Conservation (phyloP, 805 yeast genomes). For the Pichia scutulata region DNA sequence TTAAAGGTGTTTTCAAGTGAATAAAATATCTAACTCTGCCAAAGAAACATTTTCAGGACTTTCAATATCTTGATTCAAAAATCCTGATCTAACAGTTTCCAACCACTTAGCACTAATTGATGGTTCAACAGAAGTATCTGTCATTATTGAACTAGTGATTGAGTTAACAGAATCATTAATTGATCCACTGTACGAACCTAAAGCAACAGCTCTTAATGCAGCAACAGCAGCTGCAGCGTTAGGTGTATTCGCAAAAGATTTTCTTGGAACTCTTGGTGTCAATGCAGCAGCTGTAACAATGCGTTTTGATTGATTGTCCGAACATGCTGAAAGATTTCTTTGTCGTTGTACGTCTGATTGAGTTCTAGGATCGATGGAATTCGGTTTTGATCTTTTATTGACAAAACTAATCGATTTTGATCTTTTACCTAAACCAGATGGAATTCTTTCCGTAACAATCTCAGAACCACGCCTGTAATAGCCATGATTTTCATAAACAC, state of each 20-base stretch:
- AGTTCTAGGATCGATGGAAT: neutral
- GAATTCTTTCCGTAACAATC: slow-evolving; percentile 32
- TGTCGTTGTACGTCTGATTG: neutral
- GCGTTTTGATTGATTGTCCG: neutral
- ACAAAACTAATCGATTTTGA: slow-evolving; percentile 60
- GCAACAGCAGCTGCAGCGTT: slow-evolving; percentile 70
- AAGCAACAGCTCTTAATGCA: slow-evolving; percentile 61
- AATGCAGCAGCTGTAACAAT: slow-evolving; percentile 70
- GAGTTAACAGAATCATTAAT: slow-evolving; percentile 30
- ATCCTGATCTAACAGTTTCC: slow-evolving; percentile 67
- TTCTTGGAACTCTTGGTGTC: slow-evolving; percentile 70
- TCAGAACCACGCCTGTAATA: slow-evolving; percentile 27
- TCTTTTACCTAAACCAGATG: slow-evolving; percentile 39
- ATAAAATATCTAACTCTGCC: slow-evolving; percentile 55
- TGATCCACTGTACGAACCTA: slow-evolving; percentile 39
- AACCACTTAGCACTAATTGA: slow-evolving; percentile 55
- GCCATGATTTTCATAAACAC: slow-evolving; percentile 17
- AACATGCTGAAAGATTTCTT: neutral
- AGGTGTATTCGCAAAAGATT: slow-evolving; percentile 46
- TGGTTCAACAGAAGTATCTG: slow-evolving; percentile 29
- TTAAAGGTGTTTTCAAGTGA: slow-evolving; percentile 18
- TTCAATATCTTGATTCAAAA: slow-evolving; percentile 67
- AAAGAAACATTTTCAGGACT: slow-evolving; percentile 72
- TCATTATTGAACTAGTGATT: slow-evolving; percentile 27
- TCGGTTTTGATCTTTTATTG: slow-evolving; percentile 39